phyloP scores from a whole-genome alignment of 2,329 filamentous ascomycete genomes.

The Aspergillus clavatus region DNA sequence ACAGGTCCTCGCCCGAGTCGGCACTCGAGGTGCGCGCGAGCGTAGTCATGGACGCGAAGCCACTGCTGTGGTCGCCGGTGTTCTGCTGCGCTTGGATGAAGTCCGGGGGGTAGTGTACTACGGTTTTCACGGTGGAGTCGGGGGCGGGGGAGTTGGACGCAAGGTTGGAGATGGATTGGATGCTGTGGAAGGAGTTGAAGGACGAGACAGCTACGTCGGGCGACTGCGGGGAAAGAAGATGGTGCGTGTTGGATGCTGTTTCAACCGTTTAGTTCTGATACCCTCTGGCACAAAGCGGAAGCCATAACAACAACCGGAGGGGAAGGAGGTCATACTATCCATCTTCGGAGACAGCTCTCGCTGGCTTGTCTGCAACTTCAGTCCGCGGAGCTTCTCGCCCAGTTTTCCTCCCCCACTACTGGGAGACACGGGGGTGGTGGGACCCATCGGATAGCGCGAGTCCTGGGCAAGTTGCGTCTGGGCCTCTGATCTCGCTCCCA shows the following conservation, averaged over 20 bases:
- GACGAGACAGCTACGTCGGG: constrained; percentile 61
- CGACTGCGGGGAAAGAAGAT: constrained; percentile 58
- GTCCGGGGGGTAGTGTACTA: constrained; percentile 37
- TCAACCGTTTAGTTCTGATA: constrained; percentile 3
- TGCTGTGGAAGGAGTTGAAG: constrained; percentile 56
- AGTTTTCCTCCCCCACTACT: constrained; percentile 64
- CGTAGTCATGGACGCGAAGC: constrained; percentile 29
- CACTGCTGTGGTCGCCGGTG: constrained; percentile 16
- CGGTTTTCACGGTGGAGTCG: constrained; percentile 25
- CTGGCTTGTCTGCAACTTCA: constrained; percentile 71
- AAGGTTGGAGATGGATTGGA: constrained; percentile 15
- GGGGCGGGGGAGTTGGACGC: constrained; percentile 13
- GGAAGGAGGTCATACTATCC: constrained; percentile 44
- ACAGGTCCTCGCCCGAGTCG: constrained; percentile 73
- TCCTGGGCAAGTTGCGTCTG: constrained; percentile 29
- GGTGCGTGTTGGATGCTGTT: constrained; percentile 27
- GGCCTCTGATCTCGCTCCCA: constrained; percentile 42
- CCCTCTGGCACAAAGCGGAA: neutral
- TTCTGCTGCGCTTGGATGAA: constrained; percentile 35
- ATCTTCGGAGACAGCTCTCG: constrained; percentile 55
- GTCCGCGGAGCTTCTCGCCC: constrained; percentile 71
- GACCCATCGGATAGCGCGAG: constrained; percentile 34
- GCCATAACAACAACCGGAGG: neutral
- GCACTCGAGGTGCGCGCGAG: constrained; percentile 31
- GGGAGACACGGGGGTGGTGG: constrained; percentile 58